These are phyloP conservation scores for Eremothecium cymbalariae DNA, from an alignment of 1,139 yeast species.

Conservation along the genomic window DNA sequence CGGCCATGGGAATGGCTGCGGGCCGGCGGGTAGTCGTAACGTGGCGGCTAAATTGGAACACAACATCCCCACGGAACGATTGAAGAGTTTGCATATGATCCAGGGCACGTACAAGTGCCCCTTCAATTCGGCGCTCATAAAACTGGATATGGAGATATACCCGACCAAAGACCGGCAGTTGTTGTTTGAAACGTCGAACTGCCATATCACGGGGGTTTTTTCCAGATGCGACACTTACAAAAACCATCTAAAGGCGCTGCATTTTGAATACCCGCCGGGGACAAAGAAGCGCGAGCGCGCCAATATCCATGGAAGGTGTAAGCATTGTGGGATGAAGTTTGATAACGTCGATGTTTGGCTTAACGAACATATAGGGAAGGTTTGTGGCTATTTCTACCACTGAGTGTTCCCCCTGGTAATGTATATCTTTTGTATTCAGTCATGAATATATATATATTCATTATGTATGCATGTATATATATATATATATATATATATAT, in stretches of 20 bases:
- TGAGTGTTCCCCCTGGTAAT: no score
- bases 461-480: no score
- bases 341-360: slow-evolving; percentile 75
- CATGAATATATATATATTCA: no score
- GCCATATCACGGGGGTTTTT: slow-evolving; percentile 79
- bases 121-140: slow-evolving; percentile 30
- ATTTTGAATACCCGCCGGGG: slow-evolving; percentile 81
- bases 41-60: slow-evolving; percentile 6
- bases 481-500: no score
- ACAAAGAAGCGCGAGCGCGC: slow-evolving; percentile 71
- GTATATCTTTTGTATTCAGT: no score
- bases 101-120: slow-evolving; percentile 45
- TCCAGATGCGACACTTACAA: slow-evolving; percentile 87
- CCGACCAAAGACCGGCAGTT: slow-evolving; percentile 20
- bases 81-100: slow-evolving; percentile 26
- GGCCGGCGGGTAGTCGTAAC: not conserved
- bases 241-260: slow-evolving; percentile 83
- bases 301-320: slow-evolving; percentile 63
- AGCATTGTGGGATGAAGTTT: slow-evolving; percentile 62
- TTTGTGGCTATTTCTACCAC: slow-evolving; percentile 35
- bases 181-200: slow-evolving; percentile 31
- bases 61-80: slow-evolving; percentile 16
- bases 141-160: slow-evolving; percentile 27
- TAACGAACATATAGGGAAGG: slow-evolving; percentile 57
- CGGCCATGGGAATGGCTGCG: not conserved